phyloP scores from a whole-genome alignment of 352 stramenopile genomes.

The Hyaloperonospora brassicae region DNA sequence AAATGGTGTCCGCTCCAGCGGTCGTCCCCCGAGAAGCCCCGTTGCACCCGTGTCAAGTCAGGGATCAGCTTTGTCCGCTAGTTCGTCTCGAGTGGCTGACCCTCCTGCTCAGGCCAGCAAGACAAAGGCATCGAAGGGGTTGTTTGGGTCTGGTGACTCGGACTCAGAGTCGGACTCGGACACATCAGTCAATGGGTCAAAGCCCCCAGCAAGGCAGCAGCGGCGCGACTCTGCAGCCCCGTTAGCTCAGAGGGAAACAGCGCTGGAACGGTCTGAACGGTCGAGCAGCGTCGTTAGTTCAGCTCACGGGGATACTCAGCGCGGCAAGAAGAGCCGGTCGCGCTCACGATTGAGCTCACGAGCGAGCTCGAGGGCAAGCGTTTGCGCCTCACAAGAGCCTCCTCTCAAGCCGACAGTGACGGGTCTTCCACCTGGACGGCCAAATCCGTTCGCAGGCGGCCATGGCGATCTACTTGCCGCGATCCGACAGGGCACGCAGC shows the following conservation, averaged over 20 bases:
- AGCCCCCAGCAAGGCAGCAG: constrained; percentile 13
- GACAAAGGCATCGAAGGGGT: constrained; percentile 25
- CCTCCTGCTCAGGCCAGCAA: constrained; percentile 12
- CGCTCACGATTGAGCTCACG: constrained; percentile 27
- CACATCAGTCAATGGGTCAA: constrained; percentile 25
- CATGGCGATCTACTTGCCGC: constrained; percentile 68
- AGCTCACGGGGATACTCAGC: background rate
- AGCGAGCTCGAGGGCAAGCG: constrained; percentile 30
- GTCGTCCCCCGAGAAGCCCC: too few relatives aligned
- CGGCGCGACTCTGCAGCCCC: constrained; percentile 20
- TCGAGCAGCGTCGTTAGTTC: constrained; percentile 21
- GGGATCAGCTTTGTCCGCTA: constrained; percentile 7
- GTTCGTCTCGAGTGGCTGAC: constrained; percentile 15
- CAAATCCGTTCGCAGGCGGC: constrained; percentile 59
- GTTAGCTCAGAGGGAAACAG: constrained; percentile 16
- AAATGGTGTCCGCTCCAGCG: background rate
- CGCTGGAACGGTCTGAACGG: constrained; percentile 19
- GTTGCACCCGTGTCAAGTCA: constrained; percentile 10
- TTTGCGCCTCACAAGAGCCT: constrained; percentile 9
- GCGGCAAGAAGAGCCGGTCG: constrained; percentile 20
- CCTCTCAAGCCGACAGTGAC: constrained; percentile 25
- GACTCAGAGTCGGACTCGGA: constrained; percentile 50
- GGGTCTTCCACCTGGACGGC: constrained; percentile 40
- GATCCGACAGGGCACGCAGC: constrained; percentile 56
- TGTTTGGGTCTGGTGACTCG: constrained; percentile 52